Evolutionary conservation across 441 rosid genomes (phyloP).

Genomic region (Euphorbia corollata): DNA sequence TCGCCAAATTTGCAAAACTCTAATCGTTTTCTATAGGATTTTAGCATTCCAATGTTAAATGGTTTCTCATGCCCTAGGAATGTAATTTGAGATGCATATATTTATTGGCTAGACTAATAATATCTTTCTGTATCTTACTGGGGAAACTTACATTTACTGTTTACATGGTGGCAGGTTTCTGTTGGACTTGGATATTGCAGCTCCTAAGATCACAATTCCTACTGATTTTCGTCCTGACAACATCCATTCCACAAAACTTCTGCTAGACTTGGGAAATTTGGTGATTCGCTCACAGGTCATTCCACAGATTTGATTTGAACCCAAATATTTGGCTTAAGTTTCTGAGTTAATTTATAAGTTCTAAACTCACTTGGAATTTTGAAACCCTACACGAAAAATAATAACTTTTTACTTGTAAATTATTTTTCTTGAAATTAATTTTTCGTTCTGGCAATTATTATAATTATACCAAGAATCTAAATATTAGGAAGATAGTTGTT

Average conservation of each 20-base stretch:
- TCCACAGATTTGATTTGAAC: constrained; percentile 16
- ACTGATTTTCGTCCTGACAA: constrained; percentile 77
- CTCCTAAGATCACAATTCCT: constrained; percentile 97
- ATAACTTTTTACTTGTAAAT: neutral
- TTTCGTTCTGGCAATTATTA: neutral
- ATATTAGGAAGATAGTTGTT: neutral
- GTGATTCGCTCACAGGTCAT: constrained; percentile 82
- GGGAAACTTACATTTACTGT: constrained; percentile 15
- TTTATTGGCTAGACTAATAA: neutral
- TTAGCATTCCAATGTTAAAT: neutral
- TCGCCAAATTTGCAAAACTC: neutral
- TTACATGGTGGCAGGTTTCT: constrained; percentile 54
- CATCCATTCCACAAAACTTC: constrained; percentile 70
- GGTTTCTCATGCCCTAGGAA: neutral
- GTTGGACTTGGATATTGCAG: constrained; percentile 97
- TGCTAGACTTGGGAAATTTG: constrained; percentile 94
- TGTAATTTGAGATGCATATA: neutral
- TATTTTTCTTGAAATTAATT: neutral
- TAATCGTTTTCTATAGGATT: neutral
- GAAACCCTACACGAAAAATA: too few species aligned
- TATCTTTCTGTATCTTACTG: constrained; percentile 6
- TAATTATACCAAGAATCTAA: neutral
- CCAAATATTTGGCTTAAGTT: neutral
- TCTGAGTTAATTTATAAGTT: neutral
- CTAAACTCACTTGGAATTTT: neutral